Percentiles rank a stretch among this genome's conserved stretches.
Conservation (phyloP, 2,329 filamentous ascomycete genomes). For the Fusarium protoensiforme region DNA sequence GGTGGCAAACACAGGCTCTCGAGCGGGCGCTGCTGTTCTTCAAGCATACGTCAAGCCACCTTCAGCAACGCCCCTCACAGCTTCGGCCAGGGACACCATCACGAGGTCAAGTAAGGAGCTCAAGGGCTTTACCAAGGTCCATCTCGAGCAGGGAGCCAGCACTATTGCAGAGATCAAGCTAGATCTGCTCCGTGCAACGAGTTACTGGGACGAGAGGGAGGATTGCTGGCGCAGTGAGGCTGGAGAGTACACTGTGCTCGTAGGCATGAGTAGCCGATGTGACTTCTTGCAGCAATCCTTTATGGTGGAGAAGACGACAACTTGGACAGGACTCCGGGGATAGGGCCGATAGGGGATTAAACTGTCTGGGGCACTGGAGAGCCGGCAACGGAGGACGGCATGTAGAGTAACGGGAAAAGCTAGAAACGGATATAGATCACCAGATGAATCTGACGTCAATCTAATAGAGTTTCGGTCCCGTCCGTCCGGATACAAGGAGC, state of each 20-base stretch:
- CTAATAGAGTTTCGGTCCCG: not conserved
- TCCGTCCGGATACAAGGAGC: not conserved
- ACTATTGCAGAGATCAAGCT: conserved; percentile 44
- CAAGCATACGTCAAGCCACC: conserved; percentile 45
- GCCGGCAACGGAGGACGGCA: not conserved
- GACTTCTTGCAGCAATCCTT: conserved; percentile 29
- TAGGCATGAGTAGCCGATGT: conserved; percentile 47
- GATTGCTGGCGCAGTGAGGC: conserved; percentile 52
- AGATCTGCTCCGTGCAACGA: conserved; percentile 38
- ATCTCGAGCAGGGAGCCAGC: conserved; percentile 50
- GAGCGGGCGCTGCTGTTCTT: conserved; percentile 42
- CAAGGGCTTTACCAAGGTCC: conserved; percentile 57
- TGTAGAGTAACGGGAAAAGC: not conserved
- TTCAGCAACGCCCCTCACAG: conserved; percentile 20
- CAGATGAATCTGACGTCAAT: not conserved
- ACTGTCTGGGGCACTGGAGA: not conserved
- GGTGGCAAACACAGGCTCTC: conserved; percentile 46
- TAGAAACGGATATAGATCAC: not conserved
- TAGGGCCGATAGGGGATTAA: not conserved
- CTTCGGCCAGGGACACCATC: conserved; percentile 29
- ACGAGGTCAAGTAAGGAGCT: conserved; percentile 55
- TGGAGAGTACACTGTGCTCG: conserved; percentile 51
- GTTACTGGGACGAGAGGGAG: conserved; percentile 54
- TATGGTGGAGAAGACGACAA: conserved; percentile 17
- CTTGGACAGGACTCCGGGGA: conserved; percentile 23